Evolutionary conservation across 768 basidiomycete species (phyloP).

Genomic region (Neoboletus brunneissimus): DNA sequence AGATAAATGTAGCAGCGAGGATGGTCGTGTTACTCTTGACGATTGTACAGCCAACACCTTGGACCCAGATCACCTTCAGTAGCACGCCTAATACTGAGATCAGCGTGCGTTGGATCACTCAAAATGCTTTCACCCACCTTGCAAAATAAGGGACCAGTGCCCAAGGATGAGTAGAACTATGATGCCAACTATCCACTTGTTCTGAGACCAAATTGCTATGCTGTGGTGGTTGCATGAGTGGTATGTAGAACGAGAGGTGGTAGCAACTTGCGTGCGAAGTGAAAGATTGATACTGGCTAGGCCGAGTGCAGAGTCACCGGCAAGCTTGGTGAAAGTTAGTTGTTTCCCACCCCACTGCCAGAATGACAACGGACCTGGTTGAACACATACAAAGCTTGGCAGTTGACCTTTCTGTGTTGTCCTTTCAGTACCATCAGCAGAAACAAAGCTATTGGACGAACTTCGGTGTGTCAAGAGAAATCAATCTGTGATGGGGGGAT

Average conservation of each 20-base stretch:
- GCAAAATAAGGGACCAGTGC: slow-evolving; percentile 69
- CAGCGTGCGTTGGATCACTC: not conserved
- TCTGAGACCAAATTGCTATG: slow-evolving; percentile 66
- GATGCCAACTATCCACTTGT: slow-evolving; percentile 46
- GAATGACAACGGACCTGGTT: slow-evolving; percentile 37
- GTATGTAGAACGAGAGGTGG: not conserved
- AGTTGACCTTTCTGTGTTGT: slow-evolving; percentile 36
- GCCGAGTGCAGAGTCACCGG: slow-evolving; percentile 43
- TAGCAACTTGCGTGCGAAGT: slow-evolving; percentile 39
- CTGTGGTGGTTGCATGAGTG: slow-evolving; percentile 28
- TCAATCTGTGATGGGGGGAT: slow-evolving; percentile 14
- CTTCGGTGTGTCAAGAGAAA: slow-evolving; percentile 39
- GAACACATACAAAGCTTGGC: slow-evolving; percentile 47
- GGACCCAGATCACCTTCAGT: slow-evolving; percentile 56
- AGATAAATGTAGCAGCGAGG: slow-evolving; percentile 69
- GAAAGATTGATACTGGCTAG: slow-evolving; percentile 48
- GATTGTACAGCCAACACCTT: slow-evolving; percentile 51
- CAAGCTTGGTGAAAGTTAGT: slow-evolving; percentile 29
- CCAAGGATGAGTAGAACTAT: slow-evolving; percentile 59
- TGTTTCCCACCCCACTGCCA: not conserved
- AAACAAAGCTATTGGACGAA: not conserved
- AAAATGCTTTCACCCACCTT: slow-evolving; percentile 39
- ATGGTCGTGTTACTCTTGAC: slow-evolving; percentile 58
- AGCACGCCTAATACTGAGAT: slow-evolving; percentile 44
- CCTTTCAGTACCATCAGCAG: not conserved